These are phyloP conservation scores for Taiozyma sp. DNA, from an alignment of 1,139 yeast genomes.

Conservation along the genomic window DNA sequence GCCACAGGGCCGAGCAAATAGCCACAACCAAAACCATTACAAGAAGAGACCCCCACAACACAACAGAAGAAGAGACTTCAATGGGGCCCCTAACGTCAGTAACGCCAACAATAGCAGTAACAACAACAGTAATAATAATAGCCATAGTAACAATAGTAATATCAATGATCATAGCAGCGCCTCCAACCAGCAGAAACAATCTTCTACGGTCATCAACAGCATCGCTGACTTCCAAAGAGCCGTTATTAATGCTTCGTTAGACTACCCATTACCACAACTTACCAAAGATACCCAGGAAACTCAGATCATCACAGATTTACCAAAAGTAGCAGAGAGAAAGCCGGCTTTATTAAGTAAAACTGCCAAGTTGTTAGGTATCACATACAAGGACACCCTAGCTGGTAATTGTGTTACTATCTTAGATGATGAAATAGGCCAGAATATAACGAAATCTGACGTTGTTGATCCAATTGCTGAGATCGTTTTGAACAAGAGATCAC, in stretches of 20 bases:
- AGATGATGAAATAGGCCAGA: slow-evolving; percentile 1
- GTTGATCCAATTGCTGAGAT: slow-evolving; percentile 4
- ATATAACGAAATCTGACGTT: not conserved
- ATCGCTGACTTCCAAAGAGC: slow-evolving; percentile 11
- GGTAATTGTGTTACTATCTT: not conserved
- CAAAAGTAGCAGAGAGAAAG: slow-evolving; percentile 9
- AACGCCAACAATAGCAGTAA: slow-evolving; percentile 1
- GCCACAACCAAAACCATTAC: not conserved
- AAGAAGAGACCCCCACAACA: not conserved
- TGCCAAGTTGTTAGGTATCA: slow-evolving; percentile 5
- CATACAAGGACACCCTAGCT: slow-evolving; percentile 5
- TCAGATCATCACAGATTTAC: slow-evolving; percentile 12
- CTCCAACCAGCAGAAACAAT: not conserved
- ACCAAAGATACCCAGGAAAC: not conserved
- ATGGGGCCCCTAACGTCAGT: not conserved
- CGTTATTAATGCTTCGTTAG: slow-evolving; percentile 8
- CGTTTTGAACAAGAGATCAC: slow-evolving; percentile 1
- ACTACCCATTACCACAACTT: slow-evolving; percentile 13
- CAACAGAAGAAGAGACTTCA: not conserved
- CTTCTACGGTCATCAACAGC: slow-evolving; percentile 4
- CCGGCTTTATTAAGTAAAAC: slow-evolving; percentile 6
- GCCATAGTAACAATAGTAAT: slow-evolving; percentile 1
- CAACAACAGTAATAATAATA: not conserved
- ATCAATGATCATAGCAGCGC: not conserved
- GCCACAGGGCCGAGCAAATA: not conserved